phyloP scores from a whole-genome alignment of 768 basidiomycete genomes.

The Mycena filopes region DNA sequence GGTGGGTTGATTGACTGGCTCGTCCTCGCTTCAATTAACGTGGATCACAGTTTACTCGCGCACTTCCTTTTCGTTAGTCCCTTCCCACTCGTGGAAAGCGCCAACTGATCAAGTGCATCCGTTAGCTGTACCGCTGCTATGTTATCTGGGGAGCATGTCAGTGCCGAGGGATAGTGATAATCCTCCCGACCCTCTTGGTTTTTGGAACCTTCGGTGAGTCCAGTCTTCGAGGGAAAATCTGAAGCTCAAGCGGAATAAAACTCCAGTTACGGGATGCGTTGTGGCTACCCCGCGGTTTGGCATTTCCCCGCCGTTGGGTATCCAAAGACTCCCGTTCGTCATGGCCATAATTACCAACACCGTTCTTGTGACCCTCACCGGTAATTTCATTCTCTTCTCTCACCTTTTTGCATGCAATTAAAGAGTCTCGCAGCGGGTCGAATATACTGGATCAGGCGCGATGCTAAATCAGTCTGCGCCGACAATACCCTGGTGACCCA shows the following conservation, averaged over 20 bases:
- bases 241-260: too few species aligned
- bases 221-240: too few species aligned
- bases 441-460: neutral
- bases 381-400: neutral
- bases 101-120: neutral
- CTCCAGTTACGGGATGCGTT: too few species aligned
- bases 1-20: too few species aligned
- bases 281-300: too few species aligned
- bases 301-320: neutral
- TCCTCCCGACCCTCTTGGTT: neutral
- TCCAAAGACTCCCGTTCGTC: neutral
- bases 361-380: neutral
- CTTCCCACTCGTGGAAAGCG: too few species aligned
- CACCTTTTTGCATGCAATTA: neutral
- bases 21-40: too few species aligned
- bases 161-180: neutral
- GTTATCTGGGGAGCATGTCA: neutral
- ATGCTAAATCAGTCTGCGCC: neutral
- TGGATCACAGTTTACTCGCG: neutral
- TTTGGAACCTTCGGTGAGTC: neutral
- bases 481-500: neutral
- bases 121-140: neutral
- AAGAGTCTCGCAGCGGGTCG: neutral
- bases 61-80: neutral
- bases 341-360: neutral